These are phyloP conservation scores for Cytidiella melzeri DNA, from an alignment of 768 basidiomycete species.

Conservation along the genomic window DNA sequence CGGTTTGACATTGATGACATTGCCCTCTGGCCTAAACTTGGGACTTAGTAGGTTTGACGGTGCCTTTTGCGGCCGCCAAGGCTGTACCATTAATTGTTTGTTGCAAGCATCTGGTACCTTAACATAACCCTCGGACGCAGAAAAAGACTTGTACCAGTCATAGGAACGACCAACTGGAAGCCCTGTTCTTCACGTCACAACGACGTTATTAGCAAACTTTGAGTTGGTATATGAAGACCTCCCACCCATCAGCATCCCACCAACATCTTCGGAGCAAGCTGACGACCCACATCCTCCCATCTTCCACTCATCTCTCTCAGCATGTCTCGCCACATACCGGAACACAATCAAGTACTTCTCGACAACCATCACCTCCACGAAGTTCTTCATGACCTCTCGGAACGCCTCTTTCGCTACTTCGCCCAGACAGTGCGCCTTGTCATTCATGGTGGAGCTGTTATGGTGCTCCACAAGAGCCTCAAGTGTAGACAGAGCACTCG, in stretches of 20 bases:
- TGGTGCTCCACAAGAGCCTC: conserved; percentile 55
- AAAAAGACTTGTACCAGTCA: not conserved
- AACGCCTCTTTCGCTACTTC: conserved; percentile 40
- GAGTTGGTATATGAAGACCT: not conserved
- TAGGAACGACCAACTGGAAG: not conserved
- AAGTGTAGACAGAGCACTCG: conserved; percentile 44
- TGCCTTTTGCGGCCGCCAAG: not conserved
- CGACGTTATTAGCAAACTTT: not conserved
- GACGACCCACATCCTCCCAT: not conserved
- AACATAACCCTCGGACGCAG: not conserved
- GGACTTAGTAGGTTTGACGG: not conserved
- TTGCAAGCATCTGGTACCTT: not conserved
- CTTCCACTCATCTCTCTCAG: not conserved
- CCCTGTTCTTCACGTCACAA: not conserved
- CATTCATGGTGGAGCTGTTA: conserved; percentile 68
- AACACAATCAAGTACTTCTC: conserved; percentile 33
- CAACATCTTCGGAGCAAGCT: not conserved
- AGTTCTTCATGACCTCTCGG: conserved; percentile 49
- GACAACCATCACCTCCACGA: conserved; percentile 29
- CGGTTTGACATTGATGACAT: no score
- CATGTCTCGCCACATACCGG: conserved; percentile 9
- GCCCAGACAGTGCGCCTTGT: conserved; percentile 51
- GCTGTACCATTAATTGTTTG: not conserved
- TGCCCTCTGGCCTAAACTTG: not conserved
- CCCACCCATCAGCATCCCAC: not conserved